These are phyloP conservation scores for Chlamydomonas sp. DNA, from an alignment of 139 green algal species.

Conservation along the genomic window DNA sequence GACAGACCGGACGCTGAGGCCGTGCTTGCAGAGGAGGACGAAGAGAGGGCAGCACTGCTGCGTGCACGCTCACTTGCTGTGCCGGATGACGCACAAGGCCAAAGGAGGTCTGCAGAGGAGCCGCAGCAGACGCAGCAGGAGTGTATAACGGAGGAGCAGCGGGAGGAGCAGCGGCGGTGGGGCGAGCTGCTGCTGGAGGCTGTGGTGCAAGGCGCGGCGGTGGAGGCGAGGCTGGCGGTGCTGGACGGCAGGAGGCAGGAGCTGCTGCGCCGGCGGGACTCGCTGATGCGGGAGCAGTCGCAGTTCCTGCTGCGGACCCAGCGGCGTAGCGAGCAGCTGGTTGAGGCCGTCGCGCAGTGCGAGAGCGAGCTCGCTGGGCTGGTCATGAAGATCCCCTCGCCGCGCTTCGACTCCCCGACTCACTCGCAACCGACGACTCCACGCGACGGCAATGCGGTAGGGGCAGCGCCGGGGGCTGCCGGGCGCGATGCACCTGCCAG, in stretches of 20 bases:
- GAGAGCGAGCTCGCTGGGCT: conserved; percentile 22
- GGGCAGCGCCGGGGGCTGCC: background rate
- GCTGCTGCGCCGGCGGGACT: background rate
- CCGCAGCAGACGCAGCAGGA: background rate
- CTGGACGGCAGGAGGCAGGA: background rate
- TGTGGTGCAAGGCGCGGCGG: background rate
- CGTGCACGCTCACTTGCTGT: no score
- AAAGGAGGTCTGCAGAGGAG: no score
- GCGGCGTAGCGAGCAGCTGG: conserved; percentile 5
- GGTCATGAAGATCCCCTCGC: background rate
- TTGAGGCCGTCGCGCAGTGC: conserved; percentile 5
- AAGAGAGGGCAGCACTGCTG: no score
- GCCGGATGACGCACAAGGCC: no score
- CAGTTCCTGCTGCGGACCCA: conserved; percentile 11
- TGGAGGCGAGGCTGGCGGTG: conserved; percentile 12
- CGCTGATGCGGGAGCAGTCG: conserved; percentile 4
- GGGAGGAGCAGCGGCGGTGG: background rate
- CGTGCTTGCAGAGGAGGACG: no score
- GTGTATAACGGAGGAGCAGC: background rate
- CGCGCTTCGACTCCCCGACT: conserved; percentile 11
- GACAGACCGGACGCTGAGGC: no score
- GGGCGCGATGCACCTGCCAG: background rate
- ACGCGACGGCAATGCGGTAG: background rate
- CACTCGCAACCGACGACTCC: background rate
- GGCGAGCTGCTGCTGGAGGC: background rate